These are phyloP conservation scores for Phytophthora fragariae DNA, from an alignment of 352 stramenopile genomes.

Conservation along the genomic window DNA sequence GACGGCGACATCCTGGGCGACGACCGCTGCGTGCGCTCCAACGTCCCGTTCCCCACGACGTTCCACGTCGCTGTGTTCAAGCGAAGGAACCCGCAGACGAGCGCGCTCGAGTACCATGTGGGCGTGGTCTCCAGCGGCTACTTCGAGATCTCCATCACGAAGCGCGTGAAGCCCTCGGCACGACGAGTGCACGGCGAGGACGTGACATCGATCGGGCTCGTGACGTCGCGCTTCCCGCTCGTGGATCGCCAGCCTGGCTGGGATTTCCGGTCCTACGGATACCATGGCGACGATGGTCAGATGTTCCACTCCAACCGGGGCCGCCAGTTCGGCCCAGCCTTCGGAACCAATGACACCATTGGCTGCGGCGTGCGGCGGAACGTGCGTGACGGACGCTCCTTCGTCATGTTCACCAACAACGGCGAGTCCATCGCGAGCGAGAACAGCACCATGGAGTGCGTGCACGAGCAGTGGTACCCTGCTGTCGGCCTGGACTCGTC, in stretches of 20 bases:
- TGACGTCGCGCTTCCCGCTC: constrained; percentile 57
- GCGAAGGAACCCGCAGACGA: constrained; percentile 31
- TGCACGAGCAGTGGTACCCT: constrained; percentile 44
- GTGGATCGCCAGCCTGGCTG: constrained; percentile 74
- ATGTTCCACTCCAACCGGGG: constrained; percentile 60
- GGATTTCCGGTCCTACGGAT: constrained; percentile 71
- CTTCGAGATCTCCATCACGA: constrained; percentile 46
- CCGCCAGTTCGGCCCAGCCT: constrained; percentile 41
- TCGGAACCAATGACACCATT: constrained; percentile 39
- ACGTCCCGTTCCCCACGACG: constrained; percentile 42
- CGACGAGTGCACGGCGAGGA: constrained; percentile 38
- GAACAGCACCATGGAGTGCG: constrained; percentile 32
- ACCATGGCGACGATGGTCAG: constrained; percentile 80
- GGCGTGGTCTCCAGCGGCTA: constrained; percentile 44
- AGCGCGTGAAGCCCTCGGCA: constrained; percentile 38
- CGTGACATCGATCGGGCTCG: constrained; percentile 70
- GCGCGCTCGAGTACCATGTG: constrained; percentile 38
- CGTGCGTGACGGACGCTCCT: constrained; percentile 34
- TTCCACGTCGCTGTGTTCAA: constrained; percentile 49
- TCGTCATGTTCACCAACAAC: constrained; percentile 47
- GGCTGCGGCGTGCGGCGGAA: constrained; percentile 40
- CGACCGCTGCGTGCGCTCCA: constrained; percentile 43
- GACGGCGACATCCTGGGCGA: constrained; percentile 44
- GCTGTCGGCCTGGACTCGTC: constrained; percentile 42
- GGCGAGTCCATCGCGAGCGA: constrained; percentile 27